Base-by-base conservation (phyloP, 2,329 filamentous ascomycete species). In the Xylariaceae sp. region DNA sequence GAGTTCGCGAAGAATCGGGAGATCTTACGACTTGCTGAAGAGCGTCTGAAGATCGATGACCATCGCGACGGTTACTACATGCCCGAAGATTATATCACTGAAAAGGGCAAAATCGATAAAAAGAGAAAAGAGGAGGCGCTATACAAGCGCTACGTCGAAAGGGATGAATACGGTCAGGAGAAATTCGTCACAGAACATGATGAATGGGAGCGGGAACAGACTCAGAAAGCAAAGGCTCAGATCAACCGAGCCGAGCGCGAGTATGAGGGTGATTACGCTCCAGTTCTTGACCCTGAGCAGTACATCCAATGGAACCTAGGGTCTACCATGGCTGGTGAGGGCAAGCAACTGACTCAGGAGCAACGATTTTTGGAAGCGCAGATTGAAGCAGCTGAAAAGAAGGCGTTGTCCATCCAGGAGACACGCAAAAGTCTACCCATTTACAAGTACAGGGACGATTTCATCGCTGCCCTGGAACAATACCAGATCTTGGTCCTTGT, bases 41-140 rank as follows among this genome's bases (percentile, higher is more conserved):
- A 95, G 72, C 83, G 93, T 18, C 78, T 93, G 57, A 84, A 84
- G 49, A 96, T 99, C 64, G 92, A 97, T 71, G 93, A 97, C 66
- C 87, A 96, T 72, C 83, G 88, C 17, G 92, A 97, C 76, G 93
- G 93, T 1, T 99, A 97, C 75, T 83, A 88, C 65, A 87, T 99
- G 77, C 94, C 93, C 0, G 92, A 97, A 64, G 92, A 97, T 72
- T 96, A 96, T 71, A 93, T 96, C 63, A 96, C 90, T 0, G 92
- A 95, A 72, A 92, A 93, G 74, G 92, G 91, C 18, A 94, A 95
- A 70, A 87, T 96, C 63, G 89, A 96, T 71, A 82, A 82, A 66
- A 92, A 89, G 72, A 89, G 89, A 72, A 97, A 97, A 72, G 85
- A 94, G 64, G 90, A 95, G 23, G 90, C 90, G 0, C 80, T 99